phyloP scores from a whole-genome alignment of 768 basidiomycete genomes.

The Termitomyces sp. region DNA sequence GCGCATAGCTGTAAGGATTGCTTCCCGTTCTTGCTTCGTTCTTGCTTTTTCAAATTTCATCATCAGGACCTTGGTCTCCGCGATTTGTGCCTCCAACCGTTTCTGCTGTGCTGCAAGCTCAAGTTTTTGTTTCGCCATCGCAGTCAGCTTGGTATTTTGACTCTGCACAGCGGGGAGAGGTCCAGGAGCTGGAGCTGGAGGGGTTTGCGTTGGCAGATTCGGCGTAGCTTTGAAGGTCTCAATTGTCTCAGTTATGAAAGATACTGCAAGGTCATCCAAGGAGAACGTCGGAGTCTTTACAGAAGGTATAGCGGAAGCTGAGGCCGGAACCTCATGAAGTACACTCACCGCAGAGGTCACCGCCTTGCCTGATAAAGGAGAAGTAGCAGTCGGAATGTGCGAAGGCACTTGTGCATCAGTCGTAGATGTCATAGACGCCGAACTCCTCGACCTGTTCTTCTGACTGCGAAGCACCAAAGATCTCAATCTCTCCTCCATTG shows the following conservation, averaged over 20 bases:
- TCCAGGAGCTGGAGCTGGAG: not conserved
- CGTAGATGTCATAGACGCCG: not conserved
- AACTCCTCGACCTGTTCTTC: slow-evolving; percentile 18
- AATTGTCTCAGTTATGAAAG: slow-evolving; percentile 54
- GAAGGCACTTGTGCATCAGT: slow-evolving; percentile 3
- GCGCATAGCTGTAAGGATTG: slow-evolving; percentile 37
- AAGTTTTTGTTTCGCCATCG: slow-evolving; percentile 7
- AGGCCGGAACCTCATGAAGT: not conserved
- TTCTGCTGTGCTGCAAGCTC: slow-evolving; percentile 43
- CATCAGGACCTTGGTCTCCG: slow-evolving; percentile 49
- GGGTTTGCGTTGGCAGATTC: slow-evolving; percentile 2
- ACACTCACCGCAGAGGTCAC: not conserved
- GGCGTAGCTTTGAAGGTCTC: slow-evolving; percentile 32
- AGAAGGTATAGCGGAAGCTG: slow-evolving; percentile 9
- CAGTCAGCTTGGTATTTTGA: not conserved
- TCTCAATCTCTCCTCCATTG: slow-evolving; percentile 37
- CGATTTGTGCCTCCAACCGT: slow-evolving; percentile 44
- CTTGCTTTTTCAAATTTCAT: slow-evolving; percentile 34
- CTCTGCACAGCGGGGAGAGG: not conserved
- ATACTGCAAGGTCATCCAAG: slow-evolving; percentile 50
- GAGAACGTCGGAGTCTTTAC: slow-evolving; percentile 17
- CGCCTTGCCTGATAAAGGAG: not conserved
- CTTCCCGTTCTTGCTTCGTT: slow-evolving; percentile 47
- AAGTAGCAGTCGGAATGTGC: not conserved
- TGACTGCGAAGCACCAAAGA: slow-evolving; percentile 34